Evolutionary conservation across 495 filamentous ascomycete species (phyloP), one percentile per base, ranked within the genome.

Genomic region (Aspergillus sclerotiicarbonarius): DNA sequence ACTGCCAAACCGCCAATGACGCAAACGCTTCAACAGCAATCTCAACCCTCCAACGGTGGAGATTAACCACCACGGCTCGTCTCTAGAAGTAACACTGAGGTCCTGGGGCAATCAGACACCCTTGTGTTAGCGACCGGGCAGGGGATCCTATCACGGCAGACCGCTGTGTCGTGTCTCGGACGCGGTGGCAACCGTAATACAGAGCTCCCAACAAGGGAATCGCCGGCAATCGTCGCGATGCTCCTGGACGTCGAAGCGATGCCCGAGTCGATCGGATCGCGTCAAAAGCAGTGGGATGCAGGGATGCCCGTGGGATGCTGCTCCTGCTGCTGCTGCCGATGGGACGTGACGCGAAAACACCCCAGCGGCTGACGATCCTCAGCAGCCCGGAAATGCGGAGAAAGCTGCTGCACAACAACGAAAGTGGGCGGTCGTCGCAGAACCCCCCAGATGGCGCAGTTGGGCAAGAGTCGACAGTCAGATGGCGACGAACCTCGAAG

Each of bases 1-100:
- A 52, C 51, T 58, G 45, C 29, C 56, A 49, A 43, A 53, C 64
- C 56, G 62, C 60, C 57, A 62, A 64, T 68, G 65, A 68, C 62
- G 65, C 65, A 68, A 31, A 63, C 62, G 52, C 45, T 57, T 44
- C 57, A 60, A 54, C 62, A 60, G 37, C 54, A 39, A 50, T n/a
- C 37, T 19, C 35, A 51, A 29, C 18, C 8, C 31, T 18, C n/a
- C 45, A 49, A 51, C 15, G 18, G 25, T n/a, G 6, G 47, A 32
- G 13, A 32, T 30, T 9, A 50, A 16, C 25, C 21, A 29, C 47
- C 29, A 49, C 25, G 12, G 25, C n/a, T 31, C 8, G 47, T 18
- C 47, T 21, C 47, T 50, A 7, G 29, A 25, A 31, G 29, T 18
- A 7, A n/a, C 12, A 50, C 31, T 32, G 15, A 6, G 8, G 37